These are phyloP conservation scores for Aspergillus steynii DNA, from an alignment of 495 filamentous ascomycete genomes.

Conservation along the genomic window DNA sequence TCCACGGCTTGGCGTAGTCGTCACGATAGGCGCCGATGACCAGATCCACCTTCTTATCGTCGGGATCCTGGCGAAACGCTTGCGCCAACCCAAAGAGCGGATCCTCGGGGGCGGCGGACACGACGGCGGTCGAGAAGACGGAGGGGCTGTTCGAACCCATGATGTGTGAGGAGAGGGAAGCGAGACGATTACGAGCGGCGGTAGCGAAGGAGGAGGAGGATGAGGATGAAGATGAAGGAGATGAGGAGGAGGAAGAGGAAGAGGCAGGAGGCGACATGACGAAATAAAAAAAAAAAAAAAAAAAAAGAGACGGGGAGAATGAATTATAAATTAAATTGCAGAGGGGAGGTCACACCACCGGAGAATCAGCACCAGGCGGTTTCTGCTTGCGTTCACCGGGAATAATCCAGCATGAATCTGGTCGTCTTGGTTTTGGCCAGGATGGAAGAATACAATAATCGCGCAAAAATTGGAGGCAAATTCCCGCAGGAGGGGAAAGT, in stretches of 20 bases:
- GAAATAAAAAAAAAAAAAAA: conserved; percentile 24
- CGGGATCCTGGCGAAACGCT: conserved; percentile 81
- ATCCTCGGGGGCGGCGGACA: conserved; percentile 92
- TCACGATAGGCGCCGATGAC: conserved; percentile 97
- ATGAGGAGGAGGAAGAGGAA: conserved; percentile 19
- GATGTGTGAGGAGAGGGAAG: conserved; percentile 46
- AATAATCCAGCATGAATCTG: not conserved
- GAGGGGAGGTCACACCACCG: conserved; percentile 23
- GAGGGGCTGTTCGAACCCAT: conserved; percentile 52
- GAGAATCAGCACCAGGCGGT: not conserved
- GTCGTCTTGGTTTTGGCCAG: too few species aligned
- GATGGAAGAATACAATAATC: not conserved
- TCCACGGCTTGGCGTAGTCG: conserved; percentile 96
- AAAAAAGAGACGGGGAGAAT: conserved; percentile 18
- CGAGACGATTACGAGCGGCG: conserved; percentile 38
- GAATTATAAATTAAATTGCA: not conserved
- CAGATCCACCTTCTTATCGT: conserved; percentile 88
- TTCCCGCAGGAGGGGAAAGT: not conserved
- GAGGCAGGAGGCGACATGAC: conserved; percentile 21
- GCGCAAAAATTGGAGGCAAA: not conserved
- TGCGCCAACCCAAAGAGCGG: conserved; percentile 92
- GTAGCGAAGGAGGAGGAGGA: conserved; percentile 24
- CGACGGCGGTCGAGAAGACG: conserved; percentile 73
- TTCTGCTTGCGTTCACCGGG: conserved; percentile 32
- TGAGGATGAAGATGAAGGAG: conserved; percentile 23